Evolutionary conservation across 2,329 filamentous ascomycete species (phyloP).

Genomic region (Parascedosporium putredinis): DNA sequence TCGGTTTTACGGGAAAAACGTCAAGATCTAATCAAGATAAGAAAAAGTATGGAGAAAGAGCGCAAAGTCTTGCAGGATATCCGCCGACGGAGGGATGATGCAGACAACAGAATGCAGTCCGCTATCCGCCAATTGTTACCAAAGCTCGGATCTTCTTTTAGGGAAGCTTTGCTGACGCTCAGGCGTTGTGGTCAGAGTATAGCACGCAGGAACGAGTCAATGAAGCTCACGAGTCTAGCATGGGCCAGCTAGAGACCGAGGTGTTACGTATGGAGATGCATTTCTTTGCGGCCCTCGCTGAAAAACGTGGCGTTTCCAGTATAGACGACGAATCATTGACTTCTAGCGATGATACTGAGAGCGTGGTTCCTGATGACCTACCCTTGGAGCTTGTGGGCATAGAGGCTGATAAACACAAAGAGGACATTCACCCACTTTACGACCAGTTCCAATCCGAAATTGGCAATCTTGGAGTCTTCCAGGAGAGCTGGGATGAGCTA

Average conservation of each 20-base stretch:
- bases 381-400: constrained; percentile 26
- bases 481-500: constrained; percentile 36
- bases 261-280: constrained; percentile 25
- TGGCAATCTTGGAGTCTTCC: constrained; percentile 34
- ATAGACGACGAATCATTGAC: constrained; percentile 5
- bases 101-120: constrained; percentile 4
- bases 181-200: constrained; percentile 26
- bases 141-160: background rate
- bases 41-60: background rate
- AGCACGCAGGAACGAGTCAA: constrained; percentile 25
- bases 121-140: constrained; percentile 3
- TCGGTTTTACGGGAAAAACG: background rate
- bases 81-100: constrained; percentile 1
- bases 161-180: constrained; percentile 23
- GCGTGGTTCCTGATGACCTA: constrained; percentile 12
- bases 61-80: background rate
- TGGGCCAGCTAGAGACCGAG: constrained; percentile 26
- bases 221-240: constrained; percentile 22
- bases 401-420: constrained; percentile 20
- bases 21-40: background rate
- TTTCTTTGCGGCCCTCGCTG: constrained; percentile 26
- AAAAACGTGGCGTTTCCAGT: constrained; percentile 4
- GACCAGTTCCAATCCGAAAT: constrained; percentile 30
- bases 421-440: constrained; percentile 38
- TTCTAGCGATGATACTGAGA: background rate